Base-by-base conservation (phyloP, 768 basidiomycete genomes). In the Cystofilobasidium bisporidii region DNA sequence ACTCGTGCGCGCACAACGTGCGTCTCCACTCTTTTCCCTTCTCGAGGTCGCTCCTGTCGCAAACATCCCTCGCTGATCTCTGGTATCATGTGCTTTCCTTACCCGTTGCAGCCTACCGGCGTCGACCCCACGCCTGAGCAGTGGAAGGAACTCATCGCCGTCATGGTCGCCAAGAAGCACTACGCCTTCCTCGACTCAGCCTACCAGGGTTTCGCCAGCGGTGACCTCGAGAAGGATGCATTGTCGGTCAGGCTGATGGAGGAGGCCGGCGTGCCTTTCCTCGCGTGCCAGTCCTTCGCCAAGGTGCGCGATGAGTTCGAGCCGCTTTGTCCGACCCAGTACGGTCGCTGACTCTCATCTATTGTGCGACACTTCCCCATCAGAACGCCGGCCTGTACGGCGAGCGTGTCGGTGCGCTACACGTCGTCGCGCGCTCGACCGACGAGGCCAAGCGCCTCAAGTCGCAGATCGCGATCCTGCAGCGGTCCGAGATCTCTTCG, bases 151-250 rank as follows among this genome's bases (percentile, higher is more conserved):
- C 83, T 97, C 72, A 87, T 88, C 45, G 82, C 86, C 43, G 78
- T 86, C 63, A 83, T 96, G 75, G 75, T 87, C 36, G 78, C 80
- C 57, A 87, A 86, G 78, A 81, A 83, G 18, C 92, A 93, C 76
- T 94, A 85, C 74, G 86, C 87, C 38, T 93, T 94, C 79, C 91
- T 97, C 76, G 93, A 98, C 79, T 88, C 87, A 75, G 93, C 93
- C 3, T 98, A 98, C 79, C 61, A 69, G 62, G 93, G 93, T 22
- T 98, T 97, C 77, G 93, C 92, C 22, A 91, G 88, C 72, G 93
- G 93, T 0, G 85, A 91, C 76, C 71, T 75, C 62, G 70, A 72
- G 26, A 45, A 69, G 26, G 74, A 74, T 64, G 72, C 71, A 11
- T 36, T 55, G 59, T 64, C 70, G 53, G 62, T 73, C 24, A 24